Evolutionary conservation across 768 basidiomycete species (phyloP), one percentile per base, ranked within the genome.

Genomic region (Tulasnella sp.): DNA sequence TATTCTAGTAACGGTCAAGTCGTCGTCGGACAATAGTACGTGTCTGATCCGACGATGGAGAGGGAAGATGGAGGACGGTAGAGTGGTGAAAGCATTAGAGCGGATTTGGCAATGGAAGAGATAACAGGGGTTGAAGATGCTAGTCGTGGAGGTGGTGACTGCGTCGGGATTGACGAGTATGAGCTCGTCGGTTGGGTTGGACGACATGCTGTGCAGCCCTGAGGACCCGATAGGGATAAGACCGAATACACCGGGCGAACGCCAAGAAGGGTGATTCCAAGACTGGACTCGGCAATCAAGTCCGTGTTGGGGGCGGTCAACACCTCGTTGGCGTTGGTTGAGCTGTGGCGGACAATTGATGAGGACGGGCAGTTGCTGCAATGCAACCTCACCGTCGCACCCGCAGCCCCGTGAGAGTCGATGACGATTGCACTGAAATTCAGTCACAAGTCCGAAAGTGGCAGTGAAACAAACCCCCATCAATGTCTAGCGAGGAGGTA

Each of bases 1-100:
- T 20, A 57, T 48, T 35, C 79, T 79, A 79, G 74, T 44, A 0
- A 78, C 70, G 48, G 32, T 35, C 70, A 78, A 61, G n/a, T 61
- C 23, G 13, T 32, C 44, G 39, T 78, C 77, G 40, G 77, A 70
- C 16, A 77, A 69, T 5, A 39, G 37, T 29, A 71, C 69, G 77
- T 77, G 69, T 20, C n/a, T 73, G 26, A 77, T 40, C 2, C 70
- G 26, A 10, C 18, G 20, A 23, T 75, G 74, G 0, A 71, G 13
- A 4, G 20, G 69, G 29, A 26, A 32, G 37, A 69, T 26, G 32
- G 77, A 71, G 23, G 61, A 26, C 9, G 77, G 77, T 39, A 48
- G 35, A 35, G 77, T 55, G 7, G 77, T 77, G n/a, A 77, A 77
- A 16, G 16, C 77, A 44, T 42, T 37, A 67, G 61, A 67, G 20